phyloP scores from a whole-genome alignment of 805 yeast species.

The Tanozyma kutaoensis region DNA sequence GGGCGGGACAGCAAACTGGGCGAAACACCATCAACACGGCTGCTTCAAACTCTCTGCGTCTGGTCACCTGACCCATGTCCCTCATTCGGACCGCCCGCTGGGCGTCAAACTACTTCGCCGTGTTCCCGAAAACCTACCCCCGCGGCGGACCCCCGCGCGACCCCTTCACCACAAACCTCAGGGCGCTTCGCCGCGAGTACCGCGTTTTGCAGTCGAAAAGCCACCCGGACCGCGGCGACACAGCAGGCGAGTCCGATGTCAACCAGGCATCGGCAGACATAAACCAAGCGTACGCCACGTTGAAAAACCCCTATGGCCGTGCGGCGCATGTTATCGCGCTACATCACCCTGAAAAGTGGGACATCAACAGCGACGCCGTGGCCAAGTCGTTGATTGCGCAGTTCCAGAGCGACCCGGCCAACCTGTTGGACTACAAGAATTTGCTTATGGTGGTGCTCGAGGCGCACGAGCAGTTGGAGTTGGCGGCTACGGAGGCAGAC shows the following conservation, averaged over 20 bases:
- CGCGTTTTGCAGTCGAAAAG: slow-evolving; percentile 54
- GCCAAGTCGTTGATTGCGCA: slow-evolving; percentile 28
- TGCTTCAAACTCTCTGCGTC: too few species aligned
- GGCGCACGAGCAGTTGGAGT: slow-evolving; percentile 71
- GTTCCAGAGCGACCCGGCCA: slow-evolving; percentile 19
- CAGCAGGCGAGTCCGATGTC: too few species aligned
- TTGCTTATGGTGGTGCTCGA: slow-evolving; percentile 69
- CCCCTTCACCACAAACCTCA: slow-evolving; percentile 42
- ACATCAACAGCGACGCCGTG: slow-evolving; percentile 46
- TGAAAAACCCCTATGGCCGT: slow-evolving; percentile 58
- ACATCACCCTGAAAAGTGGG: slow-evolving; percentile 27
- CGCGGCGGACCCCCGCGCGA: slow-evolving; percentile 49
- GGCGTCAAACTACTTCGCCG: slow-evolving; percentile 45
- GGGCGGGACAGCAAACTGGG: too few species aligned
- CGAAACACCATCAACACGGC: too few species aligned
- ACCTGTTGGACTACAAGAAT: slow-evolving; percentile 30
- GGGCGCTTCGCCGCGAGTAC: slow-evolving; percentile 59
- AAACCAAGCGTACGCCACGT: slow-evolving; percentile 65
- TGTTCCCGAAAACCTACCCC: slow-evolving; percentile 71
- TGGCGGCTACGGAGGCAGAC: slow-evolving; percentile 46
- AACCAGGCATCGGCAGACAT: slow-evolving; percentile 29
- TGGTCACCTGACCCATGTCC: too few species aligned
- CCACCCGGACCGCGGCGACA: slow-evolving; percentile 96
- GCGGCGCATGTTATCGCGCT: slow-evolving; percentile 22
- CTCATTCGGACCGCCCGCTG: too few species aligned